Percentiles rank a stretch among this genome's conserved stretches.
Evolutionary conservation across 495 filamentous ascomycete genomes (phyloP).

Genomic region (Chaetomium fimeti): DNA sequence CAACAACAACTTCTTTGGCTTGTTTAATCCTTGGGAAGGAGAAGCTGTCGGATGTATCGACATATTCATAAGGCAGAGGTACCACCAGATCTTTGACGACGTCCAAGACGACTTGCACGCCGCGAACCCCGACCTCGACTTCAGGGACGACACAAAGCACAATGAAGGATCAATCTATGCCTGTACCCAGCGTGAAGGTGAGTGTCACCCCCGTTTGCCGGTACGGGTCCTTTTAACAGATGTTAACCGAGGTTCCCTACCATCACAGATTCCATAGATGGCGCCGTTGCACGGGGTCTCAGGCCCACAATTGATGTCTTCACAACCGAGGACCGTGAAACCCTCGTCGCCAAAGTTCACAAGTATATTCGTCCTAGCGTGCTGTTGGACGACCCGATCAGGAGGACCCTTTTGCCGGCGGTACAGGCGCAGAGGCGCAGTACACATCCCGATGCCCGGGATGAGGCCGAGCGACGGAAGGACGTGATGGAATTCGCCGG

Average conservation of each 20-base stretch:
- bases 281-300: constrained; percentile 1
- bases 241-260: not conserved
- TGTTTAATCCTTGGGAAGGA: constrained; percentile 3
- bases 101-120: not conserved
- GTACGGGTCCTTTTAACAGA: too few relatives aligned
- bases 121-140: not conserved
- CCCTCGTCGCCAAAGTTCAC: not conserved
- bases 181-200: not conserved
- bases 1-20: constrained; percentile 1
- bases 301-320: not conserved
- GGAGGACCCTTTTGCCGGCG: not conserved
- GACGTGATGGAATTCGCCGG: not conserved
- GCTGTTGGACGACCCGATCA: not conserved
- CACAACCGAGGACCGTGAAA: not conserved
- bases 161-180: not conserved
- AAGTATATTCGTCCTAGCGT: not conserved
- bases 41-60: constrained; percentile 11
- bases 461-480: constrained; percentile 4
- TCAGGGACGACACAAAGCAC: not conserved
- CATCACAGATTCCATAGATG: not conserved
- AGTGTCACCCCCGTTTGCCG: not conserved
- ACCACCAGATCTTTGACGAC: not conserved
- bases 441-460: not conserved
- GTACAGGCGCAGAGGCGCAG: not conserved
- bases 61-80: not conserved